Evolutionary conservation across 1,284 basidiomycete genomes (phyloP).

Genomic region (Chondrostereum purpureum): DNA sequence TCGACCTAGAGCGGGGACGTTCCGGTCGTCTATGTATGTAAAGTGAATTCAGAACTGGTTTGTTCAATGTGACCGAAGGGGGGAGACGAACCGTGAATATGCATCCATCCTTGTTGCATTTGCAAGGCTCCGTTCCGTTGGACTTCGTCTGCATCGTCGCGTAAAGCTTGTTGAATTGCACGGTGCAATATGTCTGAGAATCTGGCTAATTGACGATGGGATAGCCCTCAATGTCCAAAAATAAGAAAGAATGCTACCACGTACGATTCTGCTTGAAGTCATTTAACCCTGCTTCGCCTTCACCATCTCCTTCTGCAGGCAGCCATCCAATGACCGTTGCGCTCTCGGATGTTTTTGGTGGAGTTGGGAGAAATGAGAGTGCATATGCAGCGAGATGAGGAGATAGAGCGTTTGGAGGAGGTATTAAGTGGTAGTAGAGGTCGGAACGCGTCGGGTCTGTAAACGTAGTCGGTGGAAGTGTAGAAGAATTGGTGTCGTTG

Average conservation of each 20-base stretch:
- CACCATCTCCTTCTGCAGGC: conserved; percentile 39
- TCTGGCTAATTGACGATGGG: conserved; percentile 31
- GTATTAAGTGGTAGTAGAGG: conserved; percentile 61
- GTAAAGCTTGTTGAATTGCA: conserved; percentile 46
- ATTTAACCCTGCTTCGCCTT: conserved; percentile 46
- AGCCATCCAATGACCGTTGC: conserved; percentile 65
- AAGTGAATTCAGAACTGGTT: conserved; percentile 3
- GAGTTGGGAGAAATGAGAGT: conserved; percentile 48
- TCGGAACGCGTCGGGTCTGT: conserved; percentile 54
- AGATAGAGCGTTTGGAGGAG: conserved; percentile 44
- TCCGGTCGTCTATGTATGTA: conserved; percentile 49
- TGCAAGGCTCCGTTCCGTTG: conserved; percentile 61
- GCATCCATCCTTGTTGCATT: conserved; percentile 73
- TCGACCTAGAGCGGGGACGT: conserved; percentile 62
- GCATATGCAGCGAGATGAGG: conserved; percentile 46
- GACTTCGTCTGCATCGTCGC: conserved; percentile 55
- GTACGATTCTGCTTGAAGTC: conserved; percentile 67
- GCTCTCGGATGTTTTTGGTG: conserved; percentile 40
- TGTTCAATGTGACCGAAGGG: background rate
- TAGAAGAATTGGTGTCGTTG: too few relatives aligned
- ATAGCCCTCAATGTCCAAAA: background rate
- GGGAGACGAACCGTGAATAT: conserved; percentile 58
- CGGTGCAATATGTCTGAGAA: conserved; percentile 58
- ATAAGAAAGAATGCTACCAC: conserved; percentile 16
- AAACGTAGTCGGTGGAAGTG: conserved; percentile 24